phyloP scores from a whole-genome alignment of 2,329 filamentous ascomycete species.

The Penicillium palitans region DNA sequence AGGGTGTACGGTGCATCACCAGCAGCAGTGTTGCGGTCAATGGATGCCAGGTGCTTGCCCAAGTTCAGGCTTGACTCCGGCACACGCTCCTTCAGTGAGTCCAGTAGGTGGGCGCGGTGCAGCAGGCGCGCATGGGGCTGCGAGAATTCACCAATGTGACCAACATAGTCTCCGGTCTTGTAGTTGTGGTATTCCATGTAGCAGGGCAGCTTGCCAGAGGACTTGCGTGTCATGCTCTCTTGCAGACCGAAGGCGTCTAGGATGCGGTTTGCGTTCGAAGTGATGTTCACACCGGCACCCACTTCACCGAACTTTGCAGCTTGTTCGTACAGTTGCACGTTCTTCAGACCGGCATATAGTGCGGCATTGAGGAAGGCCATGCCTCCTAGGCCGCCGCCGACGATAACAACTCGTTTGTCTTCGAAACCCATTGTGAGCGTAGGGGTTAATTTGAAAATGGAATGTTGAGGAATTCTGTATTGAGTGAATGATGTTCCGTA shows the following conservation, averaged over 20 bases:
- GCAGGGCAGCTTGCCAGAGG: constrained; percentile 33
- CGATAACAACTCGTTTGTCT: constrained; percentile 34
- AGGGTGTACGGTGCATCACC: constrained; percentile 35
- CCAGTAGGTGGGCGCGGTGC: constrained; percentile 38
- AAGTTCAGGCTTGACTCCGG: constrained; percentile 29
- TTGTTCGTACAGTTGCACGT: constrained; percentile 41
- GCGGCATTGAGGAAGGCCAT: constrained; percentile 41
- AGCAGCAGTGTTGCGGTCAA: constrained; percentile 21
- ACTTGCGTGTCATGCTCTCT: constrained; percentile 37
- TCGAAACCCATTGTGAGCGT: constrained; percentile 30
- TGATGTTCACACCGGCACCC: constrained; percentile 42
- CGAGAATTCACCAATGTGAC: constrained; percentile 33
- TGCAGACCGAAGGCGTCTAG: constrained; percentile 35
- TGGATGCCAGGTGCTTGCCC: constrained; percentile 27
- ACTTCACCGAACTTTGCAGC: constrained; percentile 40
- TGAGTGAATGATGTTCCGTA: neutral
- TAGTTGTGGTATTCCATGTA: constrained; percentile 37
- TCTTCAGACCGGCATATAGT: constrained; percentile 33
- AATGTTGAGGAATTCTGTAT: neutral
- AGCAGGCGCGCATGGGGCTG: constrained; percentile 29
- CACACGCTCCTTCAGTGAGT: constrained; percentile 37
- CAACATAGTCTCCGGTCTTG: constrained; percentile 30
- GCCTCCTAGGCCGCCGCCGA: constrained; percentile 41
- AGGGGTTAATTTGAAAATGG: neutral
- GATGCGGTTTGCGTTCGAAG: constrained; percentile 38